Conservation (phyloP, 2,329 filamentous ascomycete genomes). For the Paraconiothyrium sp. region DNA sequence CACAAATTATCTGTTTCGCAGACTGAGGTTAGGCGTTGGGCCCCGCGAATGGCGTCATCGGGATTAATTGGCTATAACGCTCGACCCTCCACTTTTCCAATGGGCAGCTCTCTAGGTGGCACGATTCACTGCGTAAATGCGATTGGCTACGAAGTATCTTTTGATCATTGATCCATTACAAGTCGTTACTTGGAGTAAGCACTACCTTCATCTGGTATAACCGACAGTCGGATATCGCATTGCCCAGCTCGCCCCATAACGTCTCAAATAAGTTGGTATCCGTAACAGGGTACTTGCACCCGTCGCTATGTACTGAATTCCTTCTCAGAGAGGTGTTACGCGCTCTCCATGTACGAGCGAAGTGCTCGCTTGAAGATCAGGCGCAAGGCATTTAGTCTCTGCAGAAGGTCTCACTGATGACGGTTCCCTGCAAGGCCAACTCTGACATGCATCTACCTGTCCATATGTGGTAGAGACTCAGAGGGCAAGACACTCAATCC, state of each 20-base stretch:
- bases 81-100: not conserved
- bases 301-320: too few relatives aligned
- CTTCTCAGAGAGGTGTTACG: not conserved
- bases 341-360: not conserved
- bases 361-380: not conserved
- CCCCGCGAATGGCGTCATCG: constrained; percentile 38
- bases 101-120: not conserved
- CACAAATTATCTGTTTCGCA: constrained; percentile 26
- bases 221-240: constrained; percentile 3
- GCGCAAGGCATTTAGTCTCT: not conserved
- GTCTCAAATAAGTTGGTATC: not conserved
- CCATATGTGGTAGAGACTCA: not conserved
- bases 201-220: not conserved
- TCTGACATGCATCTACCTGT: not conserved
- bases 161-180: not conserved
- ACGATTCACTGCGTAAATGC: not conserved
- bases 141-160: not conserved
- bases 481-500: constrained; percentile 48
- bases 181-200: constrained; percentile 1
- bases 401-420: not conserved
- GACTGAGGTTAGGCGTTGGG: constrained; percentile 17
- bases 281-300: too few relatives aligned
- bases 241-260: not conserved
- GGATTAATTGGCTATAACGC: constrained; percentile 35
- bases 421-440: not conserved